These are phyloP conservation scores for Auriscalpium orientale DNA, from an alignment of 768 basidiomycete genomes.

Conservation along the genomic window DNA sequence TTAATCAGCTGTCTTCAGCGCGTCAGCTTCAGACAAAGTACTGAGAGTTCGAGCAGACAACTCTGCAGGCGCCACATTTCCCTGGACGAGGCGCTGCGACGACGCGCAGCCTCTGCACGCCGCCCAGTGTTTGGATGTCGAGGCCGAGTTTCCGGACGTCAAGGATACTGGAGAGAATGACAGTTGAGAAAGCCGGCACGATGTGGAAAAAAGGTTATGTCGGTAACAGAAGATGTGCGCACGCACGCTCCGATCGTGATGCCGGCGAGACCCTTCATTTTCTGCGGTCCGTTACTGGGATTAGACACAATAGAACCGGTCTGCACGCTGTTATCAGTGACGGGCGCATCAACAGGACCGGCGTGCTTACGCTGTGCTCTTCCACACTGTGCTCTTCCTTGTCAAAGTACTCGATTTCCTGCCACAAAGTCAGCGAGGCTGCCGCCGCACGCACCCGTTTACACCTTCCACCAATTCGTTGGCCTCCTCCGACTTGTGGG, in stretches of 20 bases:
- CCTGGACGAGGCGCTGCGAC: too few species aligned
- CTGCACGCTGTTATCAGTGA: constrained; percentile 23
- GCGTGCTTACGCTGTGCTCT: constrained; percentile 42
- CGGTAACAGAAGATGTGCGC: constrained; percentile 14
- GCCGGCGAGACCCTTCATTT: constrained; percentile 77
- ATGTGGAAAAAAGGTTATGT: constrained; percentile 37
- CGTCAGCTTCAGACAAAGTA: too few species aligned
- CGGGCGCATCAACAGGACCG: constrained; percentile 1
- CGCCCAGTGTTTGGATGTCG: too few species aligned
- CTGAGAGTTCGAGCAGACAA: too few species aligned
- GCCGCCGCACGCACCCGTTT: constrained; percentile 27
- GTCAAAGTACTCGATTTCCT: constrained; percentile 88
- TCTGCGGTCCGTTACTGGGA: constrained; percentile 79
- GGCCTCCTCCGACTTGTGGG: constrained; percentile 32
- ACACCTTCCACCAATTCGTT: constrained; percentile 31
- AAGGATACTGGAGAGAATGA: constrained; percentile 59
- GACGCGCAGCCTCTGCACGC: too few species aligned
- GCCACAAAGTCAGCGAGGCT: constrained; percentile 54
- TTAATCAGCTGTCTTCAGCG: too few species aligned
- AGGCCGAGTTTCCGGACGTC: constrained; percentile 72
- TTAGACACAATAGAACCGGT: constrained; percentile 71
- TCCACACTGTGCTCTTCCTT: constrained; percentile 67
- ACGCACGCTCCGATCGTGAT: constrained; percentile 63
- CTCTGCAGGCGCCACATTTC: too few species aligned
- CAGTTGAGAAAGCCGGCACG: constrained; percentile 61